Base-by-base conservation (phyloP, 306 rosid genomes). In the Corylus heterophylla region DNA sequence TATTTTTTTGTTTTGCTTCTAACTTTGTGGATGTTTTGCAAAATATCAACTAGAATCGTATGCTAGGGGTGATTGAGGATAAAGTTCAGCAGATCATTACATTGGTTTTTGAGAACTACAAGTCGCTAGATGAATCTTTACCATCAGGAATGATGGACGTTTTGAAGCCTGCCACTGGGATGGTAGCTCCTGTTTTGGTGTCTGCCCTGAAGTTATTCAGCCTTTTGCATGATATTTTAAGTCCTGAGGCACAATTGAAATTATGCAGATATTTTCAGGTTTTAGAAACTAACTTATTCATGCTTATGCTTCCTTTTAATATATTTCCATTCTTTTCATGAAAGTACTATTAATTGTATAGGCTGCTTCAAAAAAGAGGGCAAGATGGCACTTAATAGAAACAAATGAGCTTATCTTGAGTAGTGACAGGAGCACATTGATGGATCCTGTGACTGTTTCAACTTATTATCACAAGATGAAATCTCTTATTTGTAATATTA, bases 91-190 rank as follows among this genome's bases (percentile, higher is more conserved):
- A 80, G 78, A n/a, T 74, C 50, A 75, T 84, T 81, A 77, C 78
- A 66, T 74, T 77, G 78, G 83, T 74, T 50, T 83, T 86, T 58
- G 85, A 78, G 77, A 82, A 85, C 62, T 82, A 85, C 77, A 85
- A 82, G 81, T 82, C 86, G 3, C 86, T 85, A 31, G 82, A 82
- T 58, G 89, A 82, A 73, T 69, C 79, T 29, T 71, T 70, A 1
- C 76, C 74, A 9, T 69, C 73, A 12, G 90, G 90, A 13, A 62
- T 84, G 75, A 73, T 47, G 63, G 77, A 86, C 31, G 72, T 68
- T 25, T 50, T 73, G 50, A 63, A 51, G 59, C 79, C 79, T 2
- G 71, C 83, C 27, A 66, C 61, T 69, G 83, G 79, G 48, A 71
- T 61, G n/a, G 79, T 56, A 1, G 79, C 85, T 8, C 83, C 90